Evolutionary conservation across 495 filamentous ascomycete genomes (phyloP).

Genomic region (Podospora pseudoanserina): DNA sequence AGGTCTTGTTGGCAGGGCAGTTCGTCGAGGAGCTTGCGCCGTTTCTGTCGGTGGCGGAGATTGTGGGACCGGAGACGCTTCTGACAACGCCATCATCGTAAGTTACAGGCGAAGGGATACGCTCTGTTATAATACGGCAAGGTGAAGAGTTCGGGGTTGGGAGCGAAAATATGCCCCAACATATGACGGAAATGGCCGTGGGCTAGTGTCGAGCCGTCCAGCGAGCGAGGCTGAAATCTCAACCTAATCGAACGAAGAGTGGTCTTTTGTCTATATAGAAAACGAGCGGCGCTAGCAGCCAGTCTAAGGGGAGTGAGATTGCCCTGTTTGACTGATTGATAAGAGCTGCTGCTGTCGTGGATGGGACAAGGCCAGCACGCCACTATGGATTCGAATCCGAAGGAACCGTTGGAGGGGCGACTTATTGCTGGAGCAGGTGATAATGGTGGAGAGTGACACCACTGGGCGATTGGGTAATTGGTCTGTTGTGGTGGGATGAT

Average conservation of each 20-base stretch:
- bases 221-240: not conserved
- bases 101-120: not conserved
- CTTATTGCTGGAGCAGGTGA: not conserved
- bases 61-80: conserved; percentile 11
- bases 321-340: not conserved
- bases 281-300: not conserved
- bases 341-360: not conserved
- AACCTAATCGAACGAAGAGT: not conserved
- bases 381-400: conserved; percentile 4
- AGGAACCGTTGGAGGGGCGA: not conserved
- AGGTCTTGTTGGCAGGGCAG: conserved; percentile 30
- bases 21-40: conserved; percentile 25
- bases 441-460: not conserved
- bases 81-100: conserved; percentile 24
- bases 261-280: not conserved
- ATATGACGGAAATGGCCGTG: not conserved
- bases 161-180: not conserved
- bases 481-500: not conserved
- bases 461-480: not conserved
- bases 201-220: not conserved
- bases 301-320: conserved; percentile 1
- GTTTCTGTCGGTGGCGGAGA: conserved; percentile 13
- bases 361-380: conserved; percentile 10
- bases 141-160: not conserved
- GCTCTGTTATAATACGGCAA: not conserved